These are phyloP conservation scores for Narthecium ossifragum DNA, from an alignment of 106 monocot genomes.

Conservation along the genomic window DNA sequence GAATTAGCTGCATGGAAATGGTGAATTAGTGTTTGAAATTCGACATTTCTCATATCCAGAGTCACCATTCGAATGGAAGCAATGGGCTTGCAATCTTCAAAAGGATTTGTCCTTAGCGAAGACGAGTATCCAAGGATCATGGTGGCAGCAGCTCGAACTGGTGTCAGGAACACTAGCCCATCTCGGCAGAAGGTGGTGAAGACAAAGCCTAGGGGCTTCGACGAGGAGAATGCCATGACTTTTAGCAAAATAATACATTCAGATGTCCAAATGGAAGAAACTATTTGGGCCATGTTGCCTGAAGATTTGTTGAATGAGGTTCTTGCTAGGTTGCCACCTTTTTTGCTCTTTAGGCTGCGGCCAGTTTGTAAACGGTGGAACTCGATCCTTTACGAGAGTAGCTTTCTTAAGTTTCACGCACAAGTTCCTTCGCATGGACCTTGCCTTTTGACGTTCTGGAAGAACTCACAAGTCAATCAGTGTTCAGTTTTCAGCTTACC, in stretches of 20 bases:
- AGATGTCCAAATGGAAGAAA: conserved; percentile 64
- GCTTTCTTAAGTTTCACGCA: conserved; percentile 61
- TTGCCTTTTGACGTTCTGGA: conserved; percentile 74
- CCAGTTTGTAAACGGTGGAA: conserved; percentile 67
- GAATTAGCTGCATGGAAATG: too few species aligned
- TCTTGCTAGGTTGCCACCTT: conserved; percentile 69
- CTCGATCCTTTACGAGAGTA: conserved; percentile 52
- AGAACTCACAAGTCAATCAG: conserved; percentile 46
- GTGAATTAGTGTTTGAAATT: too few species aligned
- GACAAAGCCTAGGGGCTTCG: conserved; percentile 73
- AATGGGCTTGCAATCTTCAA: conserved; percentile 2
- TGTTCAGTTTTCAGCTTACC: conserved; percentile 75
- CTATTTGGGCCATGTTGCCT: conserved; percentile 56
- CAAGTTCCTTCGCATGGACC: conserved; percentile 62
- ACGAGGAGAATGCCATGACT: conserved; percentile 62
- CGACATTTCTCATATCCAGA: too few species aligned
- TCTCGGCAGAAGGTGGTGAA: conserved; percentile 57
- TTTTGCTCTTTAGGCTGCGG: conserved; percentile 54
- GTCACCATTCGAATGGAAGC: too few species aligned
- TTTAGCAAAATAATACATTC: conserved; percentile 40
- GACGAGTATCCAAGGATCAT: conserved; percentile 4
- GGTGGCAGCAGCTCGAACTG: conserved; percentile 8
- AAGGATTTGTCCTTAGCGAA: not conserved
- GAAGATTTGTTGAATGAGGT: conserved; percentile 66
- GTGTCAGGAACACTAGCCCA: conserved; percentile 45